phyloP scores from a whole-genome alignment of 179 eudicot genomes.

The Camellia oleifera region DNA sequence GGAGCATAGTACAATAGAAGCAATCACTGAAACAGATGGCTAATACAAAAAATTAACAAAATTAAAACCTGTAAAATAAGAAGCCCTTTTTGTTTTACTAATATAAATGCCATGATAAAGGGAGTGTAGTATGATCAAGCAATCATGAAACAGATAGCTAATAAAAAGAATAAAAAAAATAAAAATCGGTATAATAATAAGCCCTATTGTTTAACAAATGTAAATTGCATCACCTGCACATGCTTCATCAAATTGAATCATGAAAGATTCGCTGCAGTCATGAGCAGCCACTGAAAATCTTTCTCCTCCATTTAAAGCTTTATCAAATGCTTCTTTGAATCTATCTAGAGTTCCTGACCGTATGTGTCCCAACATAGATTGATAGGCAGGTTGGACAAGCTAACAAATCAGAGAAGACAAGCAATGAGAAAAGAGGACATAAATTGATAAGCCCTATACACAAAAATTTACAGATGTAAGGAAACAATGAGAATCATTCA shows the following conservation, averaged over 20 bases:
- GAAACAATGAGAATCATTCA: neutral
- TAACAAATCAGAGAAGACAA: conserved; percentile 24
- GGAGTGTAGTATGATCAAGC: neutral
- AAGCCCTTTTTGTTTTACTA: neutral
- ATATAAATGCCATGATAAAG: neutral
- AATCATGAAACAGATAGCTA: neutral
- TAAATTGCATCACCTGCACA: conserved; percentile 55
- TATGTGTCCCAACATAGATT: conserved; percentile 75
- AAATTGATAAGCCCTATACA: neutral
- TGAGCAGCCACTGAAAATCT: conserved; percentile 74
- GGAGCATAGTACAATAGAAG: neutral
- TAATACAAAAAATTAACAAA: neutral
- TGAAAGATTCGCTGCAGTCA: conserved; percentile 49
- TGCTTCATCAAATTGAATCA: conserved; percentile 68
- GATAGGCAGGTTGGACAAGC: conserved; percentile 91
- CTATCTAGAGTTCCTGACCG: conserved; percentile 73
- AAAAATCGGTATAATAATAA: neutral
- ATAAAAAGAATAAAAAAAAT: neutral
- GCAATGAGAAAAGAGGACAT: conserved; percentile 1
- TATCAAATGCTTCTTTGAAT: conserved; percentile 75
- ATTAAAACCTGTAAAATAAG: neutral
- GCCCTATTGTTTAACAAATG: neutral
- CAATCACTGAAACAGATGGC: neutral
- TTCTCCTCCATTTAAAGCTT: conserved; percentile 68
- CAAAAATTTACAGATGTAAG: neutral